Conservation (phyloP, 305 asterid species). For the Rubia balearica region DNA sequence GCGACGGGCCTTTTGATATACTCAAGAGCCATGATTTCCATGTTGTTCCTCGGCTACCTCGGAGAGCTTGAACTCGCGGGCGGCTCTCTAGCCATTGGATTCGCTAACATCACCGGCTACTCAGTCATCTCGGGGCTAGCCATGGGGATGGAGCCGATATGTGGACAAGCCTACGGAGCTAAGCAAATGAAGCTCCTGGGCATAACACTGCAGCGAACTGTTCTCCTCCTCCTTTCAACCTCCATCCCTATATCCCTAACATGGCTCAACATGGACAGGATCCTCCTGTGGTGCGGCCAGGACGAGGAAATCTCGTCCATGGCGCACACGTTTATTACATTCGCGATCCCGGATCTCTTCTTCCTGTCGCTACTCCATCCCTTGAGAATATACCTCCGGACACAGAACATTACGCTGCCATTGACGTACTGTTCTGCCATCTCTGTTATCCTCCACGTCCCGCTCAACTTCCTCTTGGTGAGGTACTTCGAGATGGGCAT, state of each 20-base stretch:
- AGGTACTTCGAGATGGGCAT: slow-evolving; percentile 49
- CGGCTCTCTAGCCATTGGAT: slow-evolving; percentile 78
- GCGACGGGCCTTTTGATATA: slow-evolving; percentile 68
- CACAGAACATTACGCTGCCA: slow-evolving; percentile 71
- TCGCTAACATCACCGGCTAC: slow-evolving; percentile 91
- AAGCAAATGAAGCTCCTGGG: slow-evolving; percentile 83
- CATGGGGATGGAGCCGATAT: slow-evolving; percentile 97
- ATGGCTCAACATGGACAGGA: slow-evolving; percentile 75
- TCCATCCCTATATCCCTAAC: slow-evolving; percentile 64
- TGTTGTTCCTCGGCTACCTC: slow-evolving; percentile 84
- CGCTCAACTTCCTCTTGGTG: slow-evolving; percentile 59
- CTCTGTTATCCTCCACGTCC: slow-evolving; percentile 60
- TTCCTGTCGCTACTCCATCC: slow-evolving; percentile 78
- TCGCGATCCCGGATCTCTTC: slow-evolving; percentile 80
- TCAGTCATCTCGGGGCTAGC: slow-evolving; percentile 93
- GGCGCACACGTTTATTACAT: slow-evolving; percentile 69
- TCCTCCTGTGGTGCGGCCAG: slow-evolving; percentile 71
- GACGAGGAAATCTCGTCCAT: slow-evolving; percentile 61
- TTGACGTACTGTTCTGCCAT: slow-evolving; percentile 55
- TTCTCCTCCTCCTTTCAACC: slow-evolving; percentile 62
- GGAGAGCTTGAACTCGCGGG: slow-evolving; percentile 93
- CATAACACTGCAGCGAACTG: slow-evolving; percentile 67
- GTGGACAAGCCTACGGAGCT: slow-evolving; percentile 95
- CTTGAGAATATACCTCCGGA: slow-evolving; percentile 53
- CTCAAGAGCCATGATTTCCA: slow-evolving; percentile 87